Base-by-base conservation (phyloP, 768 basidiomycete genomes). In the Tremella yokohamensis region DNA sequence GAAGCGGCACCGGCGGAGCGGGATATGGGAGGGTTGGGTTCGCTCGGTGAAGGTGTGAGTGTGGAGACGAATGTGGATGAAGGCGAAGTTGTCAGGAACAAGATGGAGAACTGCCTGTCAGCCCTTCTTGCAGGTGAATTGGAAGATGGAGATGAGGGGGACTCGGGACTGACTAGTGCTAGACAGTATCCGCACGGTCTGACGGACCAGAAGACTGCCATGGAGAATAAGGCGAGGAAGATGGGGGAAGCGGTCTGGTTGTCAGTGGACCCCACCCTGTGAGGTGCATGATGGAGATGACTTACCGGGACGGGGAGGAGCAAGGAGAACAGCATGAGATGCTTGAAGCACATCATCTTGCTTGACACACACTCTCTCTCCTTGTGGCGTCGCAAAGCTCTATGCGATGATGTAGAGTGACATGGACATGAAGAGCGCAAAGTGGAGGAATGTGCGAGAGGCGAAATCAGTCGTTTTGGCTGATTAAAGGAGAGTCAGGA, bases 111-210 rank as follows among this genome's bases (percentile, higher is more conserved):
- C 56, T 34, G 4, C 29, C 29, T 34, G 4, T 22, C 19, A n/a
- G 29, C 29, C 29, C n/a, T n/a, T 48, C 22, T 48, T 40, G 47
- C 11, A 11, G 16, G 19, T 25, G 8, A 8, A n/a, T 19, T 37
- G 22, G 20, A 22, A 11, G 42, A 1, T 18, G 18, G 34, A 54
- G 40, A 16, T 13, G n/a, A 49, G 39, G 13, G 25, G 40, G 16
- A 26, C 3, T 24, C 18, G 9, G 13, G 2, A 52, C 64, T 60
- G 44, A 68, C 66, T 2, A 65, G 53, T n/a, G 56, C 39, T 22
- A 68, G 22, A 22, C 66, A 68, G 25, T 64, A 65, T 22, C 63
- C 64, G 37, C 66, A 68, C 0, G 66, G 66, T 29, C 45, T 39
- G 6, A 63, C 40, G 34, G 53, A 47, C 49, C 62, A 57, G 56